These are phyloP conservation scores for Aspergillus kassunensis DNA, from an alignment of 495 filamentous ascomycete genomes.

Conservation along the genomic window DNA sequence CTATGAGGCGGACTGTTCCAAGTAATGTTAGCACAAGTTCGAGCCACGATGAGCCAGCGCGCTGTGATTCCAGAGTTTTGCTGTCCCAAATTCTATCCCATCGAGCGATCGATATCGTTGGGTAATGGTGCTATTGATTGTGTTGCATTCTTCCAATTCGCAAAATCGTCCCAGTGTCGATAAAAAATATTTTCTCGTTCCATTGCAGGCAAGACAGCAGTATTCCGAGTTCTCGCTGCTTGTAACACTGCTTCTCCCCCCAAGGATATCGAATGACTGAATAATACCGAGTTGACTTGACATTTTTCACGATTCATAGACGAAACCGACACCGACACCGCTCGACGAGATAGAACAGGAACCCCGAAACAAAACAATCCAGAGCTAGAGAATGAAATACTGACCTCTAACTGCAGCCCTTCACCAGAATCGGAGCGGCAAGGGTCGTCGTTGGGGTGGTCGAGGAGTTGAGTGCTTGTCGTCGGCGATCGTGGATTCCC, in stretches of 20 bases:
- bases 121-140: neutral
- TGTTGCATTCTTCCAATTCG: neutral
- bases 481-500: conserved; percentile 43
- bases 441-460: conserved; percentile 42
- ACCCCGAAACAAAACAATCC: conserved; percentile 4
- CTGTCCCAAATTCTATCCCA: conserved; percentile 2
- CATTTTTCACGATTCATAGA: conserved; percentile 1
- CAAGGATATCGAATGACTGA: neutral
- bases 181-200: neutral
- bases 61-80: conserved; percentile 1
- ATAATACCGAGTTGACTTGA: neutral
- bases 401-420: conserved; percentile 50
- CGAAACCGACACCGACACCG: conserved; percentile 11
- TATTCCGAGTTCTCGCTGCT: neutral
- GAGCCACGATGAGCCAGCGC: conserved; percentile 4
- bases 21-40: conserved; percentile 22
- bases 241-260: neutral
- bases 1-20: conserved; percentile 49
- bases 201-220: neutral
- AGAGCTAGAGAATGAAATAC: conserved; percentile 22
- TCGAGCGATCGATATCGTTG: neutral
- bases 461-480: conserved; percentile 37
- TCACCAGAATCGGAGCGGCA: conserved; percentile 46
- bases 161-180: neutral
- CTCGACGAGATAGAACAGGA: conserved; percentile 12